Conservation (phyloP, 2,329 filamentous ascomycete species). For the Emericellopsis atlantica region DNA sequence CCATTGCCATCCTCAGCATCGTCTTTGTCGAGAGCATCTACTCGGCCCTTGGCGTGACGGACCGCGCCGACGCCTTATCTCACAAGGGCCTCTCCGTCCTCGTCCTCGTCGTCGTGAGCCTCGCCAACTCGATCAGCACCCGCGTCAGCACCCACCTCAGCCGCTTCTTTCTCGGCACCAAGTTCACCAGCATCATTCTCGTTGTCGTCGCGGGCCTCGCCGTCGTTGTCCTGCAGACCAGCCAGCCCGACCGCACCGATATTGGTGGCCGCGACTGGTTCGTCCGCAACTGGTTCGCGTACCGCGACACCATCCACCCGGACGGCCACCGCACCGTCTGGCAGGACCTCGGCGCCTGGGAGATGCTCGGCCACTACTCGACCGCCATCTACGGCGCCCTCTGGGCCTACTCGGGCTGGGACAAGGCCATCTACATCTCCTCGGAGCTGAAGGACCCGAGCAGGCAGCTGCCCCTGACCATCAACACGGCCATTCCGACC, state of each 20-base stretch:
- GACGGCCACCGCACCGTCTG: constrained; percentile 37
- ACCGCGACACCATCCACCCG: constrained; percentile 32
- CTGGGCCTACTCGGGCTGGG: constrained; percentile 57
- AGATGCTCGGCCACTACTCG: constrained; percentile 45
- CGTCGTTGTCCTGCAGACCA: constrained; percentile 27
- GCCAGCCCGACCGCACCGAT: constrained; percentile 17
- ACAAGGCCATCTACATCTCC: constrained; percentile 46
- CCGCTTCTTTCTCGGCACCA: constrained; percentile 40
- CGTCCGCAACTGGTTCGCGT: constrained; percentile 40
- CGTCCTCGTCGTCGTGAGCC: constrained; percentile 30
- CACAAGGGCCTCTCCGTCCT: constrained; percentile 40
- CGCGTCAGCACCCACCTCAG: constrained; percentile 41
- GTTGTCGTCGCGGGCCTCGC: constrained; percentile 35
- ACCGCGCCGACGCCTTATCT: constrained; percentile 24
- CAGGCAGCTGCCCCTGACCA: constrained; percentile 44
- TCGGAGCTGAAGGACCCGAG: constrained; percentile 37
- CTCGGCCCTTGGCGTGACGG: constrained; percentile 33
- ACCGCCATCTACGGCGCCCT: constrained; percentile 48
- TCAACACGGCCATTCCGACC: constrained; percentile 47
- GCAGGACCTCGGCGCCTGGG: constrained; percentile 37
- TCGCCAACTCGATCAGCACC: constrained; percentile 43
- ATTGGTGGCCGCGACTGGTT: constrained; percentile 38
- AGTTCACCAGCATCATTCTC: constrained; percentile 34
- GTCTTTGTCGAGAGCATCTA: constrained; percentile 50
- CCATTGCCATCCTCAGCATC: constrained; percentile 50